Evolutionary conservation across 352 stramenopile genomes (phyloP).

Genomic region (Aphanomyces cochlioides): DNA sequence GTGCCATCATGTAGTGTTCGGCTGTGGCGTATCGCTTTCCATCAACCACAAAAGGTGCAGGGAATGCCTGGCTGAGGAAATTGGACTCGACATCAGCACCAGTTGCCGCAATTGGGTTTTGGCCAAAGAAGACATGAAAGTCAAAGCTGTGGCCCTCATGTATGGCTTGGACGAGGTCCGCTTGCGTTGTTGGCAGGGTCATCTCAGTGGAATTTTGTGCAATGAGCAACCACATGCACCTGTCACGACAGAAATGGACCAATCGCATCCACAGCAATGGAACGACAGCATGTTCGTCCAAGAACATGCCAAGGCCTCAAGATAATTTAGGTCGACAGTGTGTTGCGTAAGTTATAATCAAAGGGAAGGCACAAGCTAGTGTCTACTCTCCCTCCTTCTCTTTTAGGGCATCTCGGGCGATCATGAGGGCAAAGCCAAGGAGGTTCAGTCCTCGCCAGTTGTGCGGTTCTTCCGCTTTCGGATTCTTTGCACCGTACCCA

Average conservation of each 20-base stretch:
- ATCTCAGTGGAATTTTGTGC: too few relatives aligned
- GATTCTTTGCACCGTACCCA: neutral
- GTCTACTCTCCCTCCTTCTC: neutral
- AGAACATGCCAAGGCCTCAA: too few relatives aligned
- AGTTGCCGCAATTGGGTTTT: neutral
- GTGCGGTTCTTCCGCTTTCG: neutral
- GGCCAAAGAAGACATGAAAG: neutral
- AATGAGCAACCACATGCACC: too few relatives aligned
- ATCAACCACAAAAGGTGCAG: neutral
- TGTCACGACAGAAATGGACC: too few relatives aligned
- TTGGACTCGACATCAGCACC: neutral
- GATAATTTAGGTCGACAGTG: too few relatives aligned
- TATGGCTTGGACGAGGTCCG: neutral
- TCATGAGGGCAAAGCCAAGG: slow-evolving; percentile 21
- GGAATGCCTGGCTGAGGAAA: slow-evolving; percentile 8
- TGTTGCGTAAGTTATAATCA: too few relatives aligned
- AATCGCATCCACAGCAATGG: too few relatives aligned
- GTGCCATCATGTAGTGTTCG: slow-evolving; percentile 24
- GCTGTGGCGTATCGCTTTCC: slow-evolving; percentile 10
- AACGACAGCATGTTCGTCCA: too few relatives aligned
- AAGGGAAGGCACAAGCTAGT: neutral
- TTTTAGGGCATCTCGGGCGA: neutral
- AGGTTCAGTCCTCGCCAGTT: slow-evolving; percentile 21
- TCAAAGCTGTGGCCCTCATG: neutral
- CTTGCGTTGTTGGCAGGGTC: too few relatives aligned